Conservation (phyloP, 2,329 filamentous ascomycete species). For the Epichloe scottii region DNA sequence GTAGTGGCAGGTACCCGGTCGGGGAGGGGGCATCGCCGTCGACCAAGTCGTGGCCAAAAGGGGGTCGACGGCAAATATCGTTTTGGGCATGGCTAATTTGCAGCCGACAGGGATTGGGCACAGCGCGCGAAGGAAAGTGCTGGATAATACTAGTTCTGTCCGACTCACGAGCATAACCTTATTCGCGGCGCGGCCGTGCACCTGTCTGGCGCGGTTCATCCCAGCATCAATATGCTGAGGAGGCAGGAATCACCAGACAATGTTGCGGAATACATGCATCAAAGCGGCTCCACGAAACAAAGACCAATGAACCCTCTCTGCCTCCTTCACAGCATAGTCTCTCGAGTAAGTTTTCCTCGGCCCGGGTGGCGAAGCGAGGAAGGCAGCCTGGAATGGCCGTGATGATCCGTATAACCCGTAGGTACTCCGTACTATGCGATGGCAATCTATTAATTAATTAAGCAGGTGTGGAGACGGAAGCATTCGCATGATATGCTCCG, state of each 20-base stretch:
- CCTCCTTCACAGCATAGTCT: neutral
- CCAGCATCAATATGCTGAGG: too few species aligned
- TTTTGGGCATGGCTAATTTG: constrained; percentile 1
- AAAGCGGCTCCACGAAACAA: neutral
- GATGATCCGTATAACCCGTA: neutral
- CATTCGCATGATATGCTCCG: too few species aligned
- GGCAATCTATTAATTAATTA: too few species aligned
- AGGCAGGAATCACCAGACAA: too few species aligned
- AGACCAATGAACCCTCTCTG: neutral
- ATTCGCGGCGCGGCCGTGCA: too few species aligned
- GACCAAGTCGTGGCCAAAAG: neutral
- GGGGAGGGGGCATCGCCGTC: neutral
- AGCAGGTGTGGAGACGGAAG: neutral
- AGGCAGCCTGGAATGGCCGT: neutral
- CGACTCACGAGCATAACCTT: too few species aligned
- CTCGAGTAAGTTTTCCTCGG: too few species aligned
- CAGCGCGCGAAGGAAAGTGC: neutral
- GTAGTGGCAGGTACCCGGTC: constrained; percentile 5
- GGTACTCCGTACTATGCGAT: neutral
- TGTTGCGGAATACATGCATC: too few species aligned
- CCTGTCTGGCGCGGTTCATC: too few species aligned
- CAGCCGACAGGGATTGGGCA: neutral
- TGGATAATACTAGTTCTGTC: too few species aligned
- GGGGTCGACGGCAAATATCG: neutral
- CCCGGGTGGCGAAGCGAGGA: too few species aligned